phyloP scores from a whole-genome alignment of 805 yeast species.

The Clavispora vitiphila region DNA sequence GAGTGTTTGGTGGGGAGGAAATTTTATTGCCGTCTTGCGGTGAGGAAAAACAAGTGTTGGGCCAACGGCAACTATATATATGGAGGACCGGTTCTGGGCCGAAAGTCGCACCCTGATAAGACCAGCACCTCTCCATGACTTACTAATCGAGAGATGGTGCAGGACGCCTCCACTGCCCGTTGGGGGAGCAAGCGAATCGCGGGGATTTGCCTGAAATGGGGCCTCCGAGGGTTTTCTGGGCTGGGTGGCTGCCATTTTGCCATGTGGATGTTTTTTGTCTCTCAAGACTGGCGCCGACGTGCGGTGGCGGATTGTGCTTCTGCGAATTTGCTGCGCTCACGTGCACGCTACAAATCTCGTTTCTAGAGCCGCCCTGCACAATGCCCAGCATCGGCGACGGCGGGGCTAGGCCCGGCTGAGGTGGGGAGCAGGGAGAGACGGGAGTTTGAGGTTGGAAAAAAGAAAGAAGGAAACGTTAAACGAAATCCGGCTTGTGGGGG shows the following conservation, averaged over 20 bases:
- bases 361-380: not conserved
- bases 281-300: no score
- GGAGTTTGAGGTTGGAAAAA: no score
- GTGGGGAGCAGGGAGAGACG: no score
- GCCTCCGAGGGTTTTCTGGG: not conserved
- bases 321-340: not conserved
- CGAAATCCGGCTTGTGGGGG: no score
- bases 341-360: not conserved
- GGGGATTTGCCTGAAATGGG: no score
- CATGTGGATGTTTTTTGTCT: no score
- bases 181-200: no score
- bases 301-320: no score
- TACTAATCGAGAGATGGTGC: not conserved
- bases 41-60: not conserved
- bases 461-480: no score
- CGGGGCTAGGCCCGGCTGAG: not conserved
- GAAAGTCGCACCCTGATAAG: slow-evolving; percentile 1
- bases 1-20: not conserved
- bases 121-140: not conserved
- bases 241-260: no score
- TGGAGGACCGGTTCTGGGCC: slow-evolving; percentile 1
- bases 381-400: not conserved
- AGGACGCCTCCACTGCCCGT: not conserved
- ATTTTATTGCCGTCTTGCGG: not conserved
- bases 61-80: not conserved